Base-by-base conservation (phyloP, 495 filamentous ascomycete genomes). In the Aspergillus egyptiacus region DNA sequence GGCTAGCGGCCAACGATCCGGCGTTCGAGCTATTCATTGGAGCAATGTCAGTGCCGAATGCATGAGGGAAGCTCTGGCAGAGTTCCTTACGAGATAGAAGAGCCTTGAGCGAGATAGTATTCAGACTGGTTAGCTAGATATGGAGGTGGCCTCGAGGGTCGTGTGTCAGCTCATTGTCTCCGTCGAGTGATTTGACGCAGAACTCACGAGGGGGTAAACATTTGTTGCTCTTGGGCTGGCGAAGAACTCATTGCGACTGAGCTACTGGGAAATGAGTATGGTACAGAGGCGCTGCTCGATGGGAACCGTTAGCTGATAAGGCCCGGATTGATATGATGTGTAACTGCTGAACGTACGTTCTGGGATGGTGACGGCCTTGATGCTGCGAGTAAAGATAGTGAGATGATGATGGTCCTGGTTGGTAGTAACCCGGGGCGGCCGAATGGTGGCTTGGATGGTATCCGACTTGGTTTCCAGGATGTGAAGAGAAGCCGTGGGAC, bases 81-180 rank as follows among this genome's bases (percentile, higher is more conserved):
- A 14, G 11, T 5, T 1, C 60, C 63, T 53, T 34, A 66, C 61
- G 63, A 48, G 0, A 66, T 34, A 8, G 59, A 59, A 39, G 63
- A 55, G 10, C 51, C 47, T 40, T 59, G 57, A 3, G 57, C 39
- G 15, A 64, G 49, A 28, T 67, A 63, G 41, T 64, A 67, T 19
- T 60, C 57, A 30, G 57, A 48, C 45, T 62, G 63, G 20, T 62
- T 62, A n/a, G 63, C 25, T 5, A 60, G 31, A 34, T 63, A 63
- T 14, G 57, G 54, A 2, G 60, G 46, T 10, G 60, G 47, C 2
- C 60, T 63, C 17, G 7, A 3, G 5, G 0, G 5, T 6, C 3
- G 11, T 24, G 10, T 9, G 38, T 56, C 24, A 62, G 42, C 17
- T 1, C 42, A 20, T 19, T 35, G 15, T 33, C 13, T 11, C 13